These are phyloP conservation scores for Gossypium rotundifolium DNA, from an alignment of 345 rosid species.

Conservation along the genomic window DNA sequence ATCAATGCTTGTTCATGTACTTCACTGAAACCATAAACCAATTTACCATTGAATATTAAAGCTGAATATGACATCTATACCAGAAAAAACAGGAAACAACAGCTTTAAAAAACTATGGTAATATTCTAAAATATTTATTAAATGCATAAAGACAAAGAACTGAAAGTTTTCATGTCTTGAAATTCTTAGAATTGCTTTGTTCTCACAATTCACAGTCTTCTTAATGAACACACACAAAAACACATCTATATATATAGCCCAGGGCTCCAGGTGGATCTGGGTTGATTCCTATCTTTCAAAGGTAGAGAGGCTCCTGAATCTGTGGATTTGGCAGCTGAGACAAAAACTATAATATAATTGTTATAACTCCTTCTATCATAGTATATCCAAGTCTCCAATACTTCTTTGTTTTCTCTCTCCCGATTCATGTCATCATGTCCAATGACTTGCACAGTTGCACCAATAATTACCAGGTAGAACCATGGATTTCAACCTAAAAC, in stretches of 20 bases:
- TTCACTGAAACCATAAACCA: slow-evolving; percentile 57
- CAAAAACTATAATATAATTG: too few species aligned
- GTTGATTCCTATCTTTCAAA: too few species aligned
- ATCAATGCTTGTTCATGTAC: slow-evolving; percentile 90
- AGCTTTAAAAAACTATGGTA: background rate
- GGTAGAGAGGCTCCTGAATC: too few species aligned
- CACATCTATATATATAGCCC: too few species aligned
- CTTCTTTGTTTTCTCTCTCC: background rate
- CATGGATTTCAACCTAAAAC: background rate
- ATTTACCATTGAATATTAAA: slow-evolving; percentile 15
- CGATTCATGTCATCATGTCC: background rate
- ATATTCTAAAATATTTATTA: background rate
- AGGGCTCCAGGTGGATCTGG: too few species aligned
- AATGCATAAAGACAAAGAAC: background rate
- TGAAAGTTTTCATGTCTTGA: background rate
- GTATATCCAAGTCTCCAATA: background rate
- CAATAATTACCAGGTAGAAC: background rate
- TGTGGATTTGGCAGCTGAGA: too few species aligned
- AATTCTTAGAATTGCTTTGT: background rate
- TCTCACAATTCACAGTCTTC: background rate
- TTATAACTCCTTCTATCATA: too few species aligned
- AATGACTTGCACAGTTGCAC: too few species aligned
- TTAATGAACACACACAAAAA: background rate
- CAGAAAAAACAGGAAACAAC: background rate
- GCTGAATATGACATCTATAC: slow-evolving; percentile 6